Base-by-base conservation (phyloP, 108 stramenopile genomes). In the Epithemia pelagica region DNA sequence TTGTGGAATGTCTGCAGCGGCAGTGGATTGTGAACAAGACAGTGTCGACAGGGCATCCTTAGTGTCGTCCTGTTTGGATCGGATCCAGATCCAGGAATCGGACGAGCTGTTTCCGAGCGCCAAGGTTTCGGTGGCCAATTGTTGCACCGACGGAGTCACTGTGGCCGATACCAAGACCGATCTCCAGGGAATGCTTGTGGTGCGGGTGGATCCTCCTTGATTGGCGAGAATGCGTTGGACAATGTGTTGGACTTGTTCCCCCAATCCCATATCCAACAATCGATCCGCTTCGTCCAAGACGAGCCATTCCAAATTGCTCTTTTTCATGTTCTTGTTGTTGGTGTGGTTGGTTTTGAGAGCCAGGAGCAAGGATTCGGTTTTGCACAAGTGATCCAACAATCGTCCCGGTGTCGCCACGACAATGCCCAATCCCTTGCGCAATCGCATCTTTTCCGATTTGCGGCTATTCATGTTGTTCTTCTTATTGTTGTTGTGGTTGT, bases 401-500 rank as follows among this genome's bases (percentile, higher is more conserved):
- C 98, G 78, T 21, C 98, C 98, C 5, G 98, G 98, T 51, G 98
- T 99, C n/a, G 88, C 95, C n/a, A 98, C 94, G 15, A 99, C 55
- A 0, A 99, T 74, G 1, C 78, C 72, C 33, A 97, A 73, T 0
- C 98, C 98, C 69, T 95, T 96, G 57, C 98, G 86, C 54, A 99
- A 66, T 30, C 97, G 75, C 21, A 93, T 90, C 84, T 99, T 99
- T 82, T 99, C 98, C 27, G 81, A 77, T 59, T 97, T 97, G 7
- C 95, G 86, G 57, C 89, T 90, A 80, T 97, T 96, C 10, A 5
- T 15, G n/a, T n/a, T n/a, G n/a, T n/a, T n/a, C n/a, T n/a, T n/a
- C n/a, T n/a, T n/a, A n/a, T n/a, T n/a, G n/a, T n/a, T n/a, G n/a
- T n/a, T n/a, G n/a, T n/a, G n/a, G n/a, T n/a, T n/a, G n/a, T n/a